A percentile compares a stretch with the other conserved stretches of the same genome.
Conservation (phyloP, 176 grass and related monocot genomes). For the Olyra latifolia region DNA sequence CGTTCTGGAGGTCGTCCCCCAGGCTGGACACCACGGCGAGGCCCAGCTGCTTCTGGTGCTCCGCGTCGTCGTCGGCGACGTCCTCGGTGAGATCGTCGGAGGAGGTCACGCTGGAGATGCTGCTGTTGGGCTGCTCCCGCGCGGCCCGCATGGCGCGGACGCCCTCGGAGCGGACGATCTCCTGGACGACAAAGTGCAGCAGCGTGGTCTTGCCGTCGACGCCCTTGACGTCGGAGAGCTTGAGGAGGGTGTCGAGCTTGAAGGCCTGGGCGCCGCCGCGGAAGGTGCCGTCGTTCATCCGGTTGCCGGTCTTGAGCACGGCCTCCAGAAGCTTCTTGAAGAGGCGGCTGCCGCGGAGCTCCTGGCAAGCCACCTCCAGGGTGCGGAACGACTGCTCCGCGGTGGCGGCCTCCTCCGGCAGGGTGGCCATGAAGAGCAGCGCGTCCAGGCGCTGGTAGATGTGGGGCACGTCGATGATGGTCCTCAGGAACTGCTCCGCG, state of each 20-base stretch:
- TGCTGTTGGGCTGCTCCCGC: constrained; percentile 40
- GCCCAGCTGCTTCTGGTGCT: constrained; percentile 65
- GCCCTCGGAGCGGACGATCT: constrained; percentile 77
- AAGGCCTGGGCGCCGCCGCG: constrained; percentile 84
- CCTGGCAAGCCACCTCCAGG: constrained; percentile 75
- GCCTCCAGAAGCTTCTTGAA: constrained; percentile 92
- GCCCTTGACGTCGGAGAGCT: constrained; percentile 78
- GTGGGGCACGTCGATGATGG: constrained; percentile 73
- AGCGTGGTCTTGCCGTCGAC: constrained; percentile 85
- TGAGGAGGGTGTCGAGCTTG: constrained; percentile 92
- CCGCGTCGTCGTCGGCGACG: constrained; percentile 38
- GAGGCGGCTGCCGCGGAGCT: constrained; percentile 59
- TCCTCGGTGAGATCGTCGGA: constrained; percentile 41
- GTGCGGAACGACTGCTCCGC: constrained; percentile 58
- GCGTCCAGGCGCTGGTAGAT: constrained; percentile 71
- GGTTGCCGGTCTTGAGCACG: constrained; percentile 85
- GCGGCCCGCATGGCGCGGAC: constrained; percentile 46
- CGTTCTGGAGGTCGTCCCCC: constrained; percentile 64
- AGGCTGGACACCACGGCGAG: constrained; percentile 58
- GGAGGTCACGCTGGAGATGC: constrained; percentile 37
- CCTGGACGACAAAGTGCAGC: constrained; percentile 78
- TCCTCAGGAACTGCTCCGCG: constrained; percentile 68
- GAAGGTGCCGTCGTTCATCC: constrained; percentile 89
- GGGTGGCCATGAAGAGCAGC: constrained; percentile 61
- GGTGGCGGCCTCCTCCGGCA: constrained; percentile 62